Evolutionary conservation across 495 filamentous ascomycete species (phyloP).

Genomic region (Penicillium angulare): DNA sequence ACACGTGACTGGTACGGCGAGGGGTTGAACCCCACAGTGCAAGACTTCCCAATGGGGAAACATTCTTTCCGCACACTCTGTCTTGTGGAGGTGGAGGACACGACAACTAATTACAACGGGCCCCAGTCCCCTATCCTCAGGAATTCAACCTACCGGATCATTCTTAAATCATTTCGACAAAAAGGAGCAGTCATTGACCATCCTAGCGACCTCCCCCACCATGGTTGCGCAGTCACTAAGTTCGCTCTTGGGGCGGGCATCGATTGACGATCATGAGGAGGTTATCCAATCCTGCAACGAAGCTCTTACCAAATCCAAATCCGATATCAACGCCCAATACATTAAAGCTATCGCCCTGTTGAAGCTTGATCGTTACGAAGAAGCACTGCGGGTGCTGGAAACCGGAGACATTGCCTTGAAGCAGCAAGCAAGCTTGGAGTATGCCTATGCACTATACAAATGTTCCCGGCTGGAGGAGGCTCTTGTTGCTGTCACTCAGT

Average conservation of each 20-base stretch:
- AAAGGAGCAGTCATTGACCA: too few relatives aligned
- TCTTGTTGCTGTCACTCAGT: constrained; percentile 51
- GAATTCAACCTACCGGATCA: too few relatives aligned
- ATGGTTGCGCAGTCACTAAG: constrained; percentile 54
- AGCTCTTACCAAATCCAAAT: constrained; percentile 60
- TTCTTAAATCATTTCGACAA: too few relatives aligned
- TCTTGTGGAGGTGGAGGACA: constrained; percentile 16
- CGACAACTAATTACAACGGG: constrained; percentile 2
- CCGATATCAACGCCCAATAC: constrained; percentile 66
- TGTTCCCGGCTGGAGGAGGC: constrained; percentile 72
- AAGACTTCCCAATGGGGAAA: constrained; percentile 25
- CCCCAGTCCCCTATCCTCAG: too few relatives aligned
- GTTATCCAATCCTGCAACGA: constrained; percentile 69
- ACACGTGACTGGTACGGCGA: constrained; percentile 25
- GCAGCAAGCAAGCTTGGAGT: constrained; percentile 67
- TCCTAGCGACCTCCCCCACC: constrained; percentile 17
- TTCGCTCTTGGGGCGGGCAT: constrained; percentile 53
- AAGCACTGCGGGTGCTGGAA: constrained; percentile 76
- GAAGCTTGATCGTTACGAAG: constrained; percentile 91
- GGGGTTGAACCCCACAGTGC: constrained; percentile 8
- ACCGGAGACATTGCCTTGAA: constrained; percentile 67
- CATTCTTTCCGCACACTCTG: constrained; percentile 28
- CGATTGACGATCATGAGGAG: constrained; percentile 74
- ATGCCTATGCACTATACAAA: constrained; percentile 92
- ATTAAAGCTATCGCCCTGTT: constrained; percentile 81